A percentile compares a stretch with the other conserved stretches of the same genome.
Conservation (phyloP, 108 stramenopile species). For the Mediolabrus comicus region DNA sequence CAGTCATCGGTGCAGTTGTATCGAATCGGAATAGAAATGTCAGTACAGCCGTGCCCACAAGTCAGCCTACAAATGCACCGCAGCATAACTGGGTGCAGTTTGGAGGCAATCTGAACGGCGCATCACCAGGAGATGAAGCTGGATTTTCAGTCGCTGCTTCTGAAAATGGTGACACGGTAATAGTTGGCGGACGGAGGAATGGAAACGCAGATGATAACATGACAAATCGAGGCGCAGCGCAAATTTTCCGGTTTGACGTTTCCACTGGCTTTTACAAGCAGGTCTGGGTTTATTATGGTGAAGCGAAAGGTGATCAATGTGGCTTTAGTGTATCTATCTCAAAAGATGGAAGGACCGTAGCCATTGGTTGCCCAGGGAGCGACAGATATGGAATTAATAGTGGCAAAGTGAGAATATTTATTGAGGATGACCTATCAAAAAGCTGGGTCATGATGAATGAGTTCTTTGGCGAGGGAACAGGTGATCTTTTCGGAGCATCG, state of each 20-base stretch:
- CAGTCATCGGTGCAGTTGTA: background rate
- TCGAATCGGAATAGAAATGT: background rate
- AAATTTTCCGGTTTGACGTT: conserved; percentile 32
- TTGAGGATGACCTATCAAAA: conserved; percentile 20
- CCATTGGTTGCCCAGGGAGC: conserved; percentile 44
- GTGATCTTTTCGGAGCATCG: conserved; percentile 55
- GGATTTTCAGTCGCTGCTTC: conserved; percentile 48
- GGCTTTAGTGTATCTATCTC: conserved; percentile 52
- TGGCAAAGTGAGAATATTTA: conserved; percentile 48
- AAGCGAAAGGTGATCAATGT: conserved; percentile 45
- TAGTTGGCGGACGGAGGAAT: conserved; percentile 37
- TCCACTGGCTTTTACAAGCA: conserved; percentile 13
- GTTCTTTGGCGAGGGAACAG: conserved; percentile 35
- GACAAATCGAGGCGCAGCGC: conserved; percentile 39
- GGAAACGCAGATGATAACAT: conserved; percentile 10
- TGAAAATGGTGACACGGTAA: conserved; percentile 27
- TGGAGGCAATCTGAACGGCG: conserved; percentile 39
- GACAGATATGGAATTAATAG: conserved; percentile 46
- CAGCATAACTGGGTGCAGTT: conserved; percentile 27
- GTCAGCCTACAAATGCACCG: background rate
- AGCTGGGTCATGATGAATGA: conserved; percentile 25
- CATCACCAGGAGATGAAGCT: conserved; percentile 27
- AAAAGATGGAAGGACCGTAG: conserved; percentile 35
- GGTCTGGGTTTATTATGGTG: conserved; percentile 30
- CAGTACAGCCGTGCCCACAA: background rate